A percentile compares a stretch with the other conserved stretches of the same genome.
phyloP scores from a whole-genome alignment of 2,329 filamentous ascomycete genomes.

The Botrytis squamosa region DNA sequence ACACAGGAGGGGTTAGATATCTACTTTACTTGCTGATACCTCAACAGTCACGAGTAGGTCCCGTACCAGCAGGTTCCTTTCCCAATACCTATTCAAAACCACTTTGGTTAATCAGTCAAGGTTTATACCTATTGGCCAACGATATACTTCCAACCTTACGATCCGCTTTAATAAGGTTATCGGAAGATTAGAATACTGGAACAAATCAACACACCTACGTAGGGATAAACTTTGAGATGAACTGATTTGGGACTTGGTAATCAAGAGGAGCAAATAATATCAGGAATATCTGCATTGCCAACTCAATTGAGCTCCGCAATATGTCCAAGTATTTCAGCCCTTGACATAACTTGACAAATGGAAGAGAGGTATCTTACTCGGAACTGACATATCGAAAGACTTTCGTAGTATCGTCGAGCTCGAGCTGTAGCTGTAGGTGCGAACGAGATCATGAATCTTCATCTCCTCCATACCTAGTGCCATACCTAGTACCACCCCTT shows the following conservation, averaged over 20 bases:
- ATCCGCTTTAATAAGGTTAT: conserved; percentile 6
- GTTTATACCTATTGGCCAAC: background rate
- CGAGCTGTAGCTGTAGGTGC: background rate
- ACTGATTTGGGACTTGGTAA: conserved; percentile 10
- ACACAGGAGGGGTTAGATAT: background rate
- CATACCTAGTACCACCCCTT: background rate
- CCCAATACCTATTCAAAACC: background rate
- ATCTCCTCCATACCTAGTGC: background rate
- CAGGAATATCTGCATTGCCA: conserved; percentile 18
- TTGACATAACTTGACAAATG: background rate
- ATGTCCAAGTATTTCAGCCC: background rate
- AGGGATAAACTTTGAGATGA: background rate
- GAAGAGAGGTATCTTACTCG: no score
- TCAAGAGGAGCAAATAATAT: background rate
- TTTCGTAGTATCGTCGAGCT: background rate
- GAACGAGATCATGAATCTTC: background rate
- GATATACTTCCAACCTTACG: background rate
- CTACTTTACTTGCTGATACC: background rate
- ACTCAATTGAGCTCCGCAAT: conserved; percentile 15
- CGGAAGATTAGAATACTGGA: conserved; percentile 1
- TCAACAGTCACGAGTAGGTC: background rate
- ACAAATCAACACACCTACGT: background rate
- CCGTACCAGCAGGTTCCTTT: background rate
- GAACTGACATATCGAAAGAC: background rate
- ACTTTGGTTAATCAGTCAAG: background rate